Percentiles rank a stretch among this genome's conserved stretches.
phyloP scores from a whole-genome alignment of 2,329 filamentous ascomycete genomes.

The Elsinoe batatas region DNA sequence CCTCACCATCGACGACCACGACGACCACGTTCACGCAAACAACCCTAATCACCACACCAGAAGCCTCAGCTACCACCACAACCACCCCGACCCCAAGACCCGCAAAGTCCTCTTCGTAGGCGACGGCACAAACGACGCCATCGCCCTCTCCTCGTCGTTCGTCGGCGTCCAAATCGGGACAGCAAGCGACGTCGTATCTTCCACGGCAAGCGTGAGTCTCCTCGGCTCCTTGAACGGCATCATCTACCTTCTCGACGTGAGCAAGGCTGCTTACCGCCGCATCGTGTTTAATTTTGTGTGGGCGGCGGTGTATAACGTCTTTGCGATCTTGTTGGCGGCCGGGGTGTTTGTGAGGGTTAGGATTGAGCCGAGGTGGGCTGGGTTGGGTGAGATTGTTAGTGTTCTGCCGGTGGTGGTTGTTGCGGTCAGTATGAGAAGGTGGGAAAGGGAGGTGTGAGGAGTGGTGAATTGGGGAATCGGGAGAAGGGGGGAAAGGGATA shows the following conservation, averaged over 20 bases:
- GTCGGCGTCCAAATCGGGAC: conserved; percentile 61
- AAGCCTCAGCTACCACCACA: too few relatives aligned
- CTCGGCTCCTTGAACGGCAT: conserved; percentile 42
- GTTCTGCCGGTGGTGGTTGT: conserved; percentile 58
- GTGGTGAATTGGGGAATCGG: too few relatives aligned
- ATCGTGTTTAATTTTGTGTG: conserved; percentile 59
- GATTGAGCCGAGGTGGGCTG: conserved; percentile 55
- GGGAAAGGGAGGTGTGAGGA: conserved; percentile 1
- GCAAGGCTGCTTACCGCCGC: conserved; percentile 29
- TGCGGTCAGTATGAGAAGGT: conserved; percentile 32
- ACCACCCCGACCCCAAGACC: conserved; percentile 5
- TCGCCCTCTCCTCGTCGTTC: conserved; percentile 59
- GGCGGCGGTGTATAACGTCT: conserved; percentile 60
- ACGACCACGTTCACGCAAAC: background rate
- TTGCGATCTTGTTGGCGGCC: conserved; percentile 56
- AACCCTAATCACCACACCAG: too few relatives aligned
- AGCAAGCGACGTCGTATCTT: conserved; percentile 54
- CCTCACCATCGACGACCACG: background rate
- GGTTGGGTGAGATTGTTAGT: conserved; percentile 63
- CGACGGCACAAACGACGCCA: conserved; percentile 71
- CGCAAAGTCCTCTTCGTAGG: conserved; percentile 58
- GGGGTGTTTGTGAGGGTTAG: conserved; percentile 51
- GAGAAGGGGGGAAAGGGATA: too few relatives aligned
- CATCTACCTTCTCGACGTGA: conserved; percentile 48
- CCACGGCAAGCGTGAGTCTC: conserved; percentile 60